Base-by-base conservation (phyloP, 2,329 filamentous ascomycete genomes). In the Drechslerella stenobrocha region DNA sequence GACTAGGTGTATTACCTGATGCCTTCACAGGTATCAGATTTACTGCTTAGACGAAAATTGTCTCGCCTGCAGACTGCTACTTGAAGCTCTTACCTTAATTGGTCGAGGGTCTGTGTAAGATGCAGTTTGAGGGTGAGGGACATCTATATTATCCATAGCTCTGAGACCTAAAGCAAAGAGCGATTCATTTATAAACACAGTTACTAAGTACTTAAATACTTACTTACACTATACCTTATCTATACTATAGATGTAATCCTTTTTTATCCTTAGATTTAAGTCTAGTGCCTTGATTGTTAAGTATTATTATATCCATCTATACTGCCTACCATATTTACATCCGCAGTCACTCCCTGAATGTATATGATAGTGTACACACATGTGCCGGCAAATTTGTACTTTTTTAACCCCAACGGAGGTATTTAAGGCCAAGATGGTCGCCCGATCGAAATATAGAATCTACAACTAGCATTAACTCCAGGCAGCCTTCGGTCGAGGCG, bases 31-130 rank as follows among this genome's bases (percentile, higher is more conserved):
- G 15, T 11, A 52, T 18, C 24, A 42, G 22, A 11, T 47, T 28
- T 46, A 34, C 35, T 13, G 34, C 11, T 18, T 42, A 7, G 4
- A 8, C 47, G 11, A 8, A 35, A 44, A 24, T 13, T 35, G 28
- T 56, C 61, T 66, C 61, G 61, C 61, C 61, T 66, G 61, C 61
- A 66, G 61, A 66, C 53, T 52, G 61, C 61, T 66, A 66, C 53
- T 66, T 66, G 61, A 66, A 58, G 42, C 35, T 42, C 34, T 51
- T 9, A 13, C 11, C 11, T 13, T 34, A 15, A 22, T 40, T 42
- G 37, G 13, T 22, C 35, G 7, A 37, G 26, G 23, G 37, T n/a
- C 3, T 26, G 52, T 66, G 61, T 66, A 37, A 66, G 61, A 22
- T 61, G 57, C 63, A 53, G 63, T 69, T 69, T 69, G 63, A 69